Evolutionary conservation across 352 stramenopile genomes (phyloP).

Genomic region (Peronosclerospora sorghi): DNA sequence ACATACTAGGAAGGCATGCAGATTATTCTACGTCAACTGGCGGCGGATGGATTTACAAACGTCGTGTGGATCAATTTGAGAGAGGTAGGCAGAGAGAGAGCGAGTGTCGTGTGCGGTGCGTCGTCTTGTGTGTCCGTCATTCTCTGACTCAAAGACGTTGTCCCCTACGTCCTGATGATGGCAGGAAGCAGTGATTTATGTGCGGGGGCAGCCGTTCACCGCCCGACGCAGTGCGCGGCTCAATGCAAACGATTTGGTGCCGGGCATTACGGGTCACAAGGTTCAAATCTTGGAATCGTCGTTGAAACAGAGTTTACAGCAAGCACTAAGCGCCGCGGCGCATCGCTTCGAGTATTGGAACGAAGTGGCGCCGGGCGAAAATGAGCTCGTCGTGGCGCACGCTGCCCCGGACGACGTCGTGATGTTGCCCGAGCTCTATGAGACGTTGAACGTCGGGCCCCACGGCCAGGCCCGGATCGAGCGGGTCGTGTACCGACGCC

Average conservation of each 20-base stretch:
- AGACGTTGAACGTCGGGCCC: constrained; percentile 25
- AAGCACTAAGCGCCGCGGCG: constrained; percentile 38
- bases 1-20: constrained; percentile 64
- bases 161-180: too few relatives aligned
- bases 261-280: constrained; percentile 71
- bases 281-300: constrained; percentile 72
- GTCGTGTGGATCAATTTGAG: constrained; percentile 80
- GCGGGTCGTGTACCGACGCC: constrained; percentile 50
- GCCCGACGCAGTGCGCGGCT: constrained; percentile 58
- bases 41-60: constrained; percentile 61
- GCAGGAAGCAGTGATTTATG: constrained; percentile 75
- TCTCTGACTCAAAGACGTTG: too few relatives aligned
- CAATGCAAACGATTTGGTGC: constrained; percentile 77
- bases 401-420: constrained; percentile 37
- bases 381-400: constrained; percentile 34
- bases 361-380: constrained; percentile 50
- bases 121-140: too few relatives aligned
- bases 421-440: constrained; percentile 62
- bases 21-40: constrained; percentile 53
- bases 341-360: constrained; percentile 74
- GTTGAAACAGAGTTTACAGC: constrained; percentile 68
- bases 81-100: constrained; percentile 36
- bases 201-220: constrained; percentile 62
- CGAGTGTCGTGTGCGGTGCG: too few relatives aligned
- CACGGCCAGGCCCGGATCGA: constrained; percentile 27